phyloP scores from a whole-genome alignment of 1,139 yeast species.

The Taiozyma onychis region DNA sequence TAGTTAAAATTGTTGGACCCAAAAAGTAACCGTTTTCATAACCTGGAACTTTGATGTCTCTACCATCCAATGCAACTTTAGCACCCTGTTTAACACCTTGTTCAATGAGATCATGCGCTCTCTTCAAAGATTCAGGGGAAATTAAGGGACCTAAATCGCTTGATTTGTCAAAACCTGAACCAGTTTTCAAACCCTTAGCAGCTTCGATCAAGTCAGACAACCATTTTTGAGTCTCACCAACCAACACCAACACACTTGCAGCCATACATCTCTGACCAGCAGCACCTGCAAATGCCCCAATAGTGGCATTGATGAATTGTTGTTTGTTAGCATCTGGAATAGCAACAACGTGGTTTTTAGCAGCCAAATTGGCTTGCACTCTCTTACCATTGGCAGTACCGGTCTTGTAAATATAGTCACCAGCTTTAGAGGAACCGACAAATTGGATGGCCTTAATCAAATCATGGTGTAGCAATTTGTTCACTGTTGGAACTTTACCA shows the following conservation, averaged over 20 bases:
- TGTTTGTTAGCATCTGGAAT: conserved; percentile 68
- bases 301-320: conserved; percentile 61
- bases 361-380: conserved; percentile 75
- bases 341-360: conserved; percentile 70
- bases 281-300: conserved; percentile 80
- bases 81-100: conserved; percentile 55
- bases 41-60: conserved; percentile 44
- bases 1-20: conserved; percentile 65
- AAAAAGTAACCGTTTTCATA: conserved; percentile 67
- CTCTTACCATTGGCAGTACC: conserved; percentile 70
- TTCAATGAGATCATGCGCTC: conserved; percentile 50
- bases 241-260: conserved; percentile 69
- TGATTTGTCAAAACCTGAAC: conserved; percentile 58
- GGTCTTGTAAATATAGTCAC: conserved; percentile 63
- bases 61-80: conserved; percentile 57
- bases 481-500: conserved; percentile 72
- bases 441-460: conserved; percentile 70
- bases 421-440: conserved; percentile 76
- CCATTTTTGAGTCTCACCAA: conserved; percentile 67
- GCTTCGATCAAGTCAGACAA: conserved; percentile 52
- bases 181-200: conserved; percentile 53
- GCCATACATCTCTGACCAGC: conserved; percentile 90
- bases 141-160: conserved; percentile 73
- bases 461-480: conserved; percentile 66
- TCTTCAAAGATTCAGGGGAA: conserved; percentile 50